These are phyloP conservation scores for Penicillium verhagenii DNA, from an alignment of 495 filamentous ascomycete species.

Conservation along the genomic window DNA sequence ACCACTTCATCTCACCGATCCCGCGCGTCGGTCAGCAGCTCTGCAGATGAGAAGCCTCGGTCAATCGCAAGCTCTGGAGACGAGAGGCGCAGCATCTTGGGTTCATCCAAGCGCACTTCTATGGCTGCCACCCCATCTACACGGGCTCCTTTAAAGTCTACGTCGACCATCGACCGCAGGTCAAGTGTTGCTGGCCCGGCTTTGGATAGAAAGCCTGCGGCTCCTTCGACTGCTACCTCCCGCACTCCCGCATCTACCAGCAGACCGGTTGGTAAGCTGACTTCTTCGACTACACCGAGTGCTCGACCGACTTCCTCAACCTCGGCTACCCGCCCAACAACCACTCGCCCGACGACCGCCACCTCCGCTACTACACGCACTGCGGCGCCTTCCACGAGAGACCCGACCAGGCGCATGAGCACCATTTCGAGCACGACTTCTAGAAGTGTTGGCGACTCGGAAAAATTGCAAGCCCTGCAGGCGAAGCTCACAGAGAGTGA, in stretches of 20 bases:
- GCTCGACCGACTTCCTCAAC: slow-evolving; percentile 30
- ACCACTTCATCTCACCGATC: slow-evolving; percentile 45
- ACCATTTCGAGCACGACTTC: slow-evolving; percentile 24
- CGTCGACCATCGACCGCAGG: slow-evolving; percentile 40
- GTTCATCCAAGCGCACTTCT: slow-evolving; percentile 50
- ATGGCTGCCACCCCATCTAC: slow-evolving; percentile 38
- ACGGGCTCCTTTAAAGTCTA: slow-evolving; percentile 34
- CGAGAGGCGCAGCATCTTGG: slow-evolving; percentile 44
- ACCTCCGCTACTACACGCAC: slow-evolving; percentile 25
- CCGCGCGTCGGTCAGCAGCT: slow-evolving; percentile 46
- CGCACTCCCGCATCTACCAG: slow-evolving; percentile 33
- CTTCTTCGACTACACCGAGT: slow-evolving; percentile 24
- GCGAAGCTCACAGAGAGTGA: slow-evolving; percentile 45
- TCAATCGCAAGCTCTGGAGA: slow-evolving; percentile 48
- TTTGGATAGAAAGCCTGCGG: slow-evolving; percentile 32
- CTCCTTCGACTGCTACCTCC: slow-evolving; percentile 22
- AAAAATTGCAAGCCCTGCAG: slow-evolving; percentile 43
- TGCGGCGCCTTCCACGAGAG: slow-evolving; percentile 16
- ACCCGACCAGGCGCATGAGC: slow-evolving; percentile 39
- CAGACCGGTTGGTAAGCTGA: slow-evolving; percentile 30
- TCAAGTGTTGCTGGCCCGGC: slow-evolving; percentile 41
- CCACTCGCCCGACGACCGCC: slow-evolving; percentile 25
- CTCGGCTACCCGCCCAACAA: slow-evolving; percentile 29
- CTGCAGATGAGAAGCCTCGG: slow-evolving; percentile 47
- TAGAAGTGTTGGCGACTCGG: slow-evolving; percentile 28